These are phyloP conservation scores for Calocera viscosa DNA, from an alignment of 768 basidiomycete genomes.

Conservation along the genomic window DNA sequence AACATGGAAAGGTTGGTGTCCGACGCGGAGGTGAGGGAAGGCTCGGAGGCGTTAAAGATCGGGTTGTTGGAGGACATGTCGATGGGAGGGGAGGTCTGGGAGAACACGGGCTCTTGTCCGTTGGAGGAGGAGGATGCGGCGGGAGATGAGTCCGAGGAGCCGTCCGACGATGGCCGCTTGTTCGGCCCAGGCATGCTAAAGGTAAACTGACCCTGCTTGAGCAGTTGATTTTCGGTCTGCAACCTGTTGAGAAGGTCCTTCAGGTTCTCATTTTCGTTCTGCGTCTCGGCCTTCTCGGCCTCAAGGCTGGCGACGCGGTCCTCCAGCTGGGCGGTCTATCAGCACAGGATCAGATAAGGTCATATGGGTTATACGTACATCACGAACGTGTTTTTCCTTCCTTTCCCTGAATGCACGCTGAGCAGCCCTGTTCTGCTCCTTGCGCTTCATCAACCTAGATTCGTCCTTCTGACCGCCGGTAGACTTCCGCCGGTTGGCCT, in stretches of 20 bases:
- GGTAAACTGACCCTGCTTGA: slow-evolving; percentile 74
- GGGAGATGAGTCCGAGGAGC: slow-evolving; percentile 17
- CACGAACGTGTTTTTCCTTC: slow-evolving; percentile 94
- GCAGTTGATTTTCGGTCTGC: slow-evolving; percentile 72
- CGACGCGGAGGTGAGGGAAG: slow-evolving; percentile 10
- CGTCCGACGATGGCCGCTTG: slow-evolving; percentile 18
- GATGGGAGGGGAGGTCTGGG: slow-evolving; percentile 16
- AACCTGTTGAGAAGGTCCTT: slow-evolving; percentile 72
- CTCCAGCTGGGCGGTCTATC: slow-evolving; percentile 49
- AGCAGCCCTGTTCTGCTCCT: slow-evolving; percentile 94
- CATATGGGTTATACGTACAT: slow-evolving; percentile 44
- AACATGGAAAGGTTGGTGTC: not conserved
- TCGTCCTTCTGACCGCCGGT: slow-evolving; percentile 46
- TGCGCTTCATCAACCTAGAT: slow-evolving; percentile 66
- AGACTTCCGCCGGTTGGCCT: slow-evolving; percentile 21
- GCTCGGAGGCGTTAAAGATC: slow-evolving; percentile 14
- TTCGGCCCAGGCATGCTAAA: slow-evolving; percentile 55
- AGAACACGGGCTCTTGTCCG: slow-evolving; percentile 11
- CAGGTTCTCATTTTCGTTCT: slow-evolving; percentile 76
- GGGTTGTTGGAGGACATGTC: slow-evolving; percentile 11
- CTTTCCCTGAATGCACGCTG: slow-evolving; percentile 95
- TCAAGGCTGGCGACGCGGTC: slow-evolving; percentile 81
- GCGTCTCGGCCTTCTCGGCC: slow-evolving; percentile 58
- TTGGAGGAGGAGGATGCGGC: slow-evolving; percentile 16
- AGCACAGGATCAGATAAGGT: not conserved